Evolutionary conservation across 164 flowering plant genomes (phyloP).

Genomic region (Protea cynaroides): DNA sequence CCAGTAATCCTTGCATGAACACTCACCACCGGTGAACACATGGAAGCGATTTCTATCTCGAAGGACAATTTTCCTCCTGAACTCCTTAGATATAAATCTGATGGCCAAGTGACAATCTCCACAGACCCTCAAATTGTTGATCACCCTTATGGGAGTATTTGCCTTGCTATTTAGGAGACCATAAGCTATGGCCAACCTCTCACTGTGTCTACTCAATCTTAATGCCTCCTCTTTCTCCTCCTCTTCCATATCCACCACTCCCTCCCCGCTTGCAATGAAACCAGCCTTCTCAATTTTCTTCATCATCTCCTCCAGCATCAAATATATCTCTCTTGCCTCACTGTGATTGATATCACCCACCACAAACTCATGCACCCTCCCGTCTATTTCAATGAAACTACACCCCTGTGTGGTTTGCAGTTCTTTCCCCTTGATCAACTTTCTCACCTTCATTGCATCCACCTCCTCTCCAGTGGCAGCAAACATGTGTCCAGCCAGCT

Average conservation of each 20-base stretch:
- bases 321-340: constrained; percentile 15
- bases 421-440: constrained; percentile 18
- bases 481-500: constrained; percentile 22
- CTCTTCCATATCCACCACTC: constrained; percentile 10
- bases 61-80: constrained; percentile 8
- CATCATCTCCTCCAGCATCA: constrained; percentile 12
- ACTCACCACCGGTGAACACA: constrained; percentile 7
- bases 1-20: constrained; percentile 15
- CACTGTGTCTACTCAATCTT: constrained; percentile 1
- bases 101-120: constrained; percentile 11
- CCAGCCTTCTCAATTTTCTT: constrained; percentile 3
- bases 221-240: constrained; percentile 8
- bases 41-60: constrained; percentile 11
- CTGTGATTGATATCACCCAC: constrained; percentile 16
- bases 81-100: constrained; percentile 10
- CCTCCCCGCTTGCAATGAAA: not conserved
- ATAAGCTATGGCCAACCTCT: constrained; percentile 15
- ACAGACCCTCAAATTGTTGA: constrained; percentile 12
- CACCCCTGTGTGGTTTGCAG: constrained; percentile 23
- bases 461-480: constrained; percentile 17
- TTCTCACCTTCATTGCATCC: constrained; percentile 19
- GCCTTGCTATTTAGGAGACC: constrained; percentile 5
- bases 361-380: constrained; percentile 25
- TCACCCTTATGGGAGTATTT: constrained; percentile 7
- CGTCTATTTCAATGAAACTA: constrained; percentile 29